A percentile compares a stretch with the other conserved stretches of the same genome.
These are phyloP conservation scores for Aspergillus sp. DNA, from an alignment of 2,329 filamentous ascomycete genomes.

Conservation along the genomic window DNA sequence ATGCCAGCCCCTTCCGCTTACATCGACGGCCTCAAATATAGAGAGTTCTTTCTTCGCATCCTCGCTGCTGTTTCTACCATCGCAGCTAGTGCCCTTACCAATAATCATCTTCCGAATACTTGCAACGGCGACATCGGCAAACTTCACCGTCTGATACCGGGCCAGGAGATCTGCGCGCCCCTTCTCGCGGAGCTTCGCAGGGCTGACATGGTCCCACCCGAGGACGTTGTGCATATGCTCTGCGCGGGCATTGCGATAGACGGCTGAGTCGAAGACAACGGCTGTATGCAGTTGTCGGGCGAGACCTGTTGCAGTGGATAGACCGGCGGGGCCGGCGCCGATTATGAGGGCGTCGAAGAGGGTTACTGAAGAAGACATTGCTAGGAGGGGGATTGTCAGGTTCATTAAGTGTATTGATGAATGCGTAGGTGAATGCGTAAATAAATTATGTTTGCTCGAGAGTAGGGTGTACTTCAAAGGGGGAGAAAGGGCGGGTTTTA, in stretches of 20 bases:
- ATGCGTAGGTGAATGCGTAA: neutral
- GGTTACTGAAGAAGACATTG: neutral
- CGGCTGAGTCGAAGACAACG: constrained; percentile 56
- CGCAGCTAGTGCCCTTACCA: neutral
- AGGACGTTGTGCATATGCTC: constrained; percentile 59
- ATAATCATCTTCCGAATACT: constrained; percentile 20
- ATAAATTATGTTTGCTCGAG: neutral
- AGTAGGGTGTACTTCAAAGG: neutral
- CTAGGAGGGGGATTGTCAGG: neutral
- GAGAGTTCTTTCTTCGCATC: too few relatives aligned
- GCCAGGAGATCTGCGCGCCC: neutral
- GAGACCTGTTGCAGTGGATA: constrained; percentile 51
- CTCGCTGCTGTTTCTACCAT: too few relatives aligned
- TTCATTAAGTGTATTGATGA: neutral
- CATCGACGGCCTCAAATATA: constrained; percentile 44
- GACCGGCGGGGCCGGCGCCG: constrained; percentile 54
- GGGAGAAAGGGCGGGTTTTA: neutral
- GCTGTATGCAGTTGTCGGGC: constrained; percentile 55
- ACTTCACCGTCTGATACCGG: constrained; percentile 5
- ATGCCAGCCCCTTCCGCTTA: constrained; percentile 42
- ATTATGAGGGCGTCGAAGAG: constrained; percentile 53
- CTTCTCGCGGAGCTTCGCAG: neutral
- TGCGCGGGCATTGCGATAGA: constrained; percentile 54
- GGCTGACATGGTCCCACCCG: constrained; percentile 38
- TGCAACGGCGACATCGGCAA: neutral